Evolutionary conservation across 495 filamentous ascomycete species (phyloP), one percentile per base, ranked within the genome.

Genomic region (Xylaria telfairii): DNA sequence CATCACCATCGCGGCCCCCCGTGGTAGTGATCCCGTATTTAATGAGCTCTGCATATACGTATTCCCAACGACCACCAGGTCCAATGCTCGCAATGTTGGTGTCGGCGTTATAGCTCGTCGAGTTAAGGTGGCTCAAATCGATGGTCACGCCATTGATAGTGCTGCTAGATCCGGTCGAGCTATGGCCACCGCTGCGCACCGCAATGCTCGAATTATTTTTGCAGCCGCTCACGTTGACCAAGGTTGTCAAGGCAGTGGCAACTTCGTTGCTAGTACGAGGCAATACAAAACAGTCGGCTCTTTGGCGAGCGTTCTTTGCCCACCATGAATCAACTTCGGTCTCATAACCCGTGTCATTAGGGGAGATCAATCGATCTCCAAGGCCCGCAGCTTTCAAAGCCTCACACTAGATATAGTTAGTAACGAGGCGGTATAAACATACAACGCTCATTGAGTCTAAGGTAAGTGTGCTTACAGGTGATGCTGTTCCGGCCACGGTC

Each of bases 161-260:
- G 69, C 83, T 85, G 68, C 78, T 82, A 47, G 65, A 74, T 34
- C 79, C 74, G 3, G 68, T 32, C 0, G 73, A 74, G 10, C 76
- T 75, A 72, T 87, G 86, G 26, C 86, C 85, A 41, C 84, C 85
- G 57, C 84, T 81, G 53, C 82, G 81, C 4, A 88, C 75, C 42
- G 84, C 86, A 61, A 87, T 82, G 28, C 78, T 73, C 71, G 81
- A 84, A 46, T 80, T 74, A 7, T 75, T 68, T 5, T 69, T 69
- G 39, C 83, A 82, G 41, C 83, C 57, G 21, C 73, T 70, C 44
- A 71, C 71, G 15, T 74, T 69, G 21, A 70, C 64, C 32, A 81
- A 47, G 0, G 79, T 69, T n/a, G 71, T 73, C 13, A 86, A 54
- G 0, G 78, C 77, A 2, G 72, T 70, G 1, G 83, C 80, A 10